Percentiles rank a stretch among this genome's conserved stretches.
These are phyloP conservation scores for Cutaneotrichosporon curvatum DNA, from an alignment of 1,284 basidiomycete genomes.

Conservation along the genomic window DNA sequence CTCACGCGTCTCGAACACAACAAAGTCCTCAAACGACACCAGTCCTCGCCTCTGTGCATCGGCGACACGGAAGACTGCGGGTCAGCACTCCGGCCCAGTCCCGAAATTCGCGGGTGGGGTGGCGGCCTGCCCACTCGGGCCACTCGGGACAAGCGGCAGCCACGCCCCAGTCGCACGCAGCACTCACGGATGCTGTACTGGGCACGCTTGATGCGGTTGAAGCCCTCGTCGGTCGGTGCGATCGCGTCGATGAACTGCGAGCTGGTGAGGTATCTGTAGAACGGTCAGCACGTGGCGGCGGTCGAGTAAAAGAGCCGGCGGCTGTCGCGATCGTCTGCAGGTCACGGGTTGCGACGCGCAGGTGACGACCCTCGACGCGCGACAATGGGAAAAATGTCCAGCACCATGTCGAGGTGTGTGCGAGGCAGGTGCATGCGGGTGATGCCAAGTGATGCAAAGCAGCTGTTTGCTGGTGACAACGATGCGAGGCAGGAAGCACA, in stretches of 20 bases:
- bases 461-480: too few relatives aligned
- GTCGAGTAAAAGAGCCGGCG: constrained; percentile 25
- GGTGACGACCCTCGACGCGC: neutral
- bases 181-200: constrained; percentile 65
- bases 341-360: neutral
- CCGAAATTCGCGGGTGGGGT: too few relatives aligned
- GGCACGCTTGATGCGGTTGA: constrained; percentile 71
- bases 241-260: constrained; percentile 88
- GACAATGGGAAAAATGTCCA: too few relatives aligned
- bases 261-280: constrained; percentile 61
- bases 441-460: too few relatives aligned
- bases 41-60: constrained; percentile 68
- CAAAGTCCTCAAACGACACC: constrained; percentile 90
- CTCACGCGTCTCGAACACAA: constrained; percentile 71
- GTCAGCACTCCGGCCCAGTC: neutral
- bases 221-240: constrained; percentile 67
- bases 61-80: constrained; percentile 72
- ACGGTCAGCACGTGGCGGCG: neutral
- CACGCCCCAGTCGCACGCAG: too few relatives aligned
- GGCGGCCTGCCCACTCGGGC: neutral
- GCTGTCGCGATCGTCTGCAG: neutral
- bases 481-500: too few relatives aligned
- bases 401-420: too few relatives aligned
- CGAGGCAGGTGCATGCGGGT: too few relatives aligned
- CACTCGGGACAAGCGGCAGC: neutral